These are phyloP conservation scores for Hypoxylon sp. DNA, from an alignment of 2,329 filamentous ascomycete genomes.

Conservation along the genomic window DNA sequence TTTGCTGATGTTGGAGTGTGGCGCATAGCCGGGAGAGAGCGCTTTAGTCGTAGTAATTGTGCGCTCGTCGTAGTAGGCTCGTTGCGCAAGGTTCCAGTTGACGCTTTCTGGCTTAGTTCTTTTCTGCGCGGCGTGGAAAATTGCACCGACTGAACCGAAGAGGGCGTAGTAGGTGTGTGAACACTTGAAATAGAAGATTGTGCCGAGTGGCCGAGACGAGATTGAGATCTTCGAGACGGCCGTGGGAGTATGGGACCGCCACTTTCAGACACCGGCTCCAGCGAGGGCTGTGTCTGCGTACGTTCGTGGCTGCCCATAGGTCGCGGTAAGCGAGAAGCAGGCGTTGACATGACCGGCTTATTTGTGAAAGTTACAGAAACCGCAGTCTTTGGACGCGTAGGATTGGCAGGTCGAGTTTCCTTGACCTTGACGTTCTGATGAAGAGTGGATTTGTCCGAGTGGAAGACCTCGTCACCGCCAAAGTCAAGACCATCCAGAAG, in stretches of 20 bases:
- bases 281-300: conserved; percentile 75
- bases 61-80: conserved; percentile 76
- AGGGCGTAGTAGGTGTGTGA: conserved; percentile 71
- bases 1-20: conserved; percentile 67
- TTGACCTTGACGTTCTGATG: conserved; percentile 95
- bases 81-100: conserved; percentile 67
- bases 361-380: conserved; percentile 94
- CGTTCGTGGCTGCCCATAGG: conserved; percentile 78
- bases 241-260: conserved; percentile 76
- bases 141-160: conserved; percentile 66
- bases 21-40: conserved; percentile 74
- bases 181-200: conserved; percentile 78
- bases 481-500: conserved; percentile 90
- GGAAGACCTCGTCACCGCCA: conserved; percentile 85
- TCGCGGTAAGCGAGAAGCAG: conserved; percentile 82
- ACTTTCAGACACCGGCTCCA: conserved; percentile 95
- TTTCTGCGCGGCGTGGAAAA: conserved; percentile 74
- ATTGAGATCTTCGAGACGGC: conserved; percentile 73
- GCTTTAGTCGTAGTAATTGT: conserved; percentile 75
- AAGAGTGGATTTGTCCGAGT: conserved; percentile 83
- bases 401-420: conserved; percentile 76
- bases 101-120: conserved; percentile 70
- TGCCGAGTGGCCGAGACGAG: conserved; percentile 76
- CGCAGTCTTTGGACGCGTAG: conserved; percentile 78
- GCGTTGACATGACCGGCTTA: conserved; percentile 68